Conservation (phyloP, 2,329 filamentous ascomycete species). For the Sporothrix variecibatus region DNA sequence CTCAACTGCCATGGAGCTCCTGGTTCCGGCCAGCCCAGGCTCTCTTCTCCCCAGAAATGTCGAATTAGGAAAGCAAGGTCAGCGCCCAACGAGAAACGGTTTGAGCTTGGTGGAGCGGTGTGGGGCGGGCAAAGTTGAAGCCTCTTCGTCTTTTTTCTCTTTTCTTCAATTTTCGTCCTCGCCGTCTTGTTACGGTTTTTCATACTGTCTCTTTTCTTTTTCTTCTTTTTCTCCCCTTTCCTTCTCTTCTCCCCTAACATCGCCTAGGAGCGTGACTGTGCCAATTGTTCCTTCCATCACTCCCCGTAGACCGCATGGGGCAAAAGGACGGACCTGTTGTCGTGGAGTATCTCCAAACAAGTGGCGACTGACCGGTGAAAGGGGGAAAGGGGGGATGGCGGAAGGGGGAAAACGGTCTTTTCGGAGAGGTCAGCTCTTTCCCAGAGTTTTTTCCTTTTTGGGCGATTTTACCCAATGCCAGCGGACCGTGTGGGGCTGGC, state of each 20-base stretch:
- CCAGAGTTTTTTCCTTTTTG: not conserved
- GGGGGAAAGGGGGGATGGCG: not conserved
- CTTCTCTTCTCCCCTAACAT: too few relatives aligned
- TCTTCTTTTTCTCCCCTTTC: not conserved
- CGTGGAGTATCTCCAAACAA: not conserved
- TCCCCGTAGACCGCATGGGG: not conserved
- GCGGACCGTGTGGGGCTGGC: not conserved
- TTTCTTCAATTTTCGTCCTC: too few relatives aligned
- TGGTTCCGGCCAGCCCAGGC: not conserved
- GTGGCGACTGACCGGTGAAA: constrained; percentile 2
- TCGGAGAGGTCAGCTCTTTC: not conserved
- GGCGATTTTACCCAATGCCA: constrained; percentile 2
- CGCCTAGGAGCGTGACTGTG: not conserved
- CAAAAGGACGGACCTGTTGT: not conserved
- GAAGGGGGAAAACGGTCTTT: not conserved
- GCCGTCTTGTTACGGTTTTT: too few relatives aligned
- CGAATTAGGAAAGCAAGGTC: constrained; percentile 15
- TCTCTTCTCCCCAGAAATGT: not conserved
- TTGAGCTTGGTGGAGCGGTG: constrained; percentile 22
- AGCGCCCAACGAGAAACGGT: constrained; percentile 16
- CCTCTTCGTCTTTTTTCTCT: not conserved
- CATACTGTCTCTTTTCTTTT: not conserved
- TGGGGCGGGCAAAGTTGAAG: not conserved
- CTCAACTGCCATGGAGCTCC: constrained; percentile 1
- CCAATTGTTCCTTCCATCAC: not conserved